phyloP scores from a whole-genome alignment of 495 filamentous ascomycete species.

The Penicillium subrubescens region DNA sequence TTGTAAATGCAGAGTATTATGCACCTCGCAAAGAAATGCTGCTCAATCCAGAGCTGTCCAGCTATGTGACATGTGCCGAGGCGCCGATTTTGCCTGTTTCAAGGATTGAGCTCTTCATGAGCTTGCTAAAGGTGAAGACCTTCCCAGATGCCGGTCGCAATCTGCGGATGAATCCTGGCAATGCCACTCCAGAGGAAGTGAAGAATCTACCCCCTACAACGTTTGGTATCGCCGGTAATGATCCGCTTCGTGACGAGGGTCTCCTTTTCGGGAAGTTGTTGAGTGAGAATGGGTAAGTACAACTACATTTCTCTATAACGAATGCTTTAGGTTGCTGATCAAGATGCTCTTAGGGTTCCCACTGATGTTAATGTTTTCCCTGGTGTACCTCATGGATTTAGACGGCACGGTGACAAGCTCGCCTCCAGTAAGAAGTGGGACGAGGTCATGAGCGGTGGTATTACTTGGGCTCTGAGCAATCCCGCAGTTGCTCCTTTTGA shows the following conservation, averaged over 20 bases:
- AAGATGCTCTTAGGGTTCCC: slow-evolving; percentile 32
- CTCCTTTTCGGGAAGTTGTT: slow-evolving; percentile 47
- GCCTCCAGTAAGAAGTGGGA: slow-evolving; percentile 44
- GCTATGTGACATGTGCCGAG: slow-evolving; percentile 40
- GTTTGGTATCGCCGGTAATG: slow-evolving; percentile 49
- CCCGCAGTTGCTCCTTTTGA: slow-evolving; percentile 33
- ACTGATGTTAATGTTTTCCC: slow-evolving; percentile 45
- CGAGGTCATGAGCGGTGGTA: slow-evolving; percentile 41
- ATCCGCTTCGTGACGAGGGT: slow-evolving; percentile 51
- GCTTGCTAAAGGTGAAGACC: slow-evolving; percentile 26
- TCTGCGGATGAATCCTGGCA: slow-evolving; percentile 41
- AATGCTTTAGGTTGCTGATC: not conserved
- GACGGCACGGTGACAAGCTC: slow-evolving; percentile 38
- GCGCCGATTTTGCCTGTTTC: slow-evolving; percentile 41
- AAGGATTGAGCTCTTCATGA: slow-evolving; percentile 36
- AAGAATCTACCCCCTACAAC: slow-evolving; percentile 43
- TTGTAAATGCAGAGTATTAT: slow-evolving; percentile 39
- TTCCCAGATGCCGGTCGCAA: slow-evolving; percentile 26
- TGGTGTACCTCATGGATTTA: slow-evolving; percentile 52
- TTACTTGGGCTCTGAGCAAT: slow-evolving; percentile 41
- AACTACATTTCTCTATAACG: no score
- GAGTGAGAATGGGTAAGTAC: slow-evolving; percentile 46
- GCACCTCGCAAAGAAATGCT: slow-evolving; percentile 36
- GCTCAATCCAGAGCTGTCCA: slow-evolving; percentile 35
- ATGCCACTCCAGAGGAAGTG: slow-evolving; percentile 42